Percentiles rank a stretch among this genome's conserved stretches.
Conservation (phyloP, 2,329 filamentous ascomycete species). For the Karstenula rhodostoma region DNA sequence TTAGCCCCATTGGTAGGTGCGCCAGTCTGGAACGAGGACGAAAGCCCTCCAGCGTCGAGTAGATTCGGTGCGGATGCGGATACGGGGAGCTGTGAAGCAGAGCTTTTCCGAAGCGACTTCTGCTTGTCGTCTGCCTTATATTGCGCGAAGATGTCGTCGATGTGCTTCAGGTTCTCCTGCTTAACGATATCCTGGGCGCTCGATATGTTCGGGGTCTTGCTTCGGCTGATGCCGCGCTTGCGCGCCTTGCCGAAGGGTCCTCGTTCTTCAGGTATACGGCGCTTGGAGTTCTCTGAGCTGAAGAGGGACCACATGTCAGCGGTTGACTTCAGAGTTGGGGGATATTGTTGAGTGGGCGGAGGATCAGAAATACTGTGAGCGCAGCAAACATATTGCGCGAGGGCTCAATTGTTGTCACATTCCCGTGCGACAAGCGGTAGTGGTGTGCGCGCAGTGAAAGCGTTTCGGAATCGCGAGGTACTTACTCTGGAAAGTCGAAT, state of each 20-base stretch:
- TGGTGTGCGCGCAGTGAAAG: slow-evolving; percentile 2
- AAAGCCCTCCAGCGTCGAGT: slow-evolving; percentile 37
- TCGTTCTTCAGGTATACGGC: slow-evolving; percentile 65
- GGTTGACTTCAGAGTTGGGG: background rate
- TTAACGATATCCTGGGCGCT: slow-evolving; percentile 63
- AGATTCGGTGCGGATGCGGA: slow-evolving; percentile 46
- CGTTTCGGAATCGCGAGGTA: slow-evolving; percentile 20
- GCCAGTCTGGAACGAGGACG: slow-evolving; percentile 37
- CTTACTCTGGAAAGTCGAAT: slow-evolving; percentile 69
- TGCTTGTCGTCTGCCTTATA: slow-evolving; percentile 42
- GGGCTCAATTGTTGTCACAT: background rate
- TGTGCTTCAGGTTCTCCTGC: slow-evolving; percentile 54
- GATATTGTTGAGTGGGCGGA: background rate
- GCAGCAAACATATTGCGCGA: background rate
- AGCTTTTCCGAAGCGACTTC: slow-evolving; percentile 33
- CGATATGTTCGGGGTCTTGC: slow-evolving; percentile 66
- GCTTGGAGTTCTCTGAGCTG: slow-evolving; percentile 55
- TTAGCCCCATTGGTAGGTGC: slow-evolving; percentile 52
- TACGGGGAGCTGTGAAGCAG: slow-evolving; percentile 32
- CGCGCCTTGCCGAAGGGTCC: slow-evolving; percentile 67
- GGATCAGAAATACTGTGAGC: background rate
- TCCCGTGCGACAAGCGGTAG: background rate
- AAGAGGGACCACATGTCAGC: slow-evolving; percentile 26
- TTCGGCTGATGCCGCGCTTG: slow-evolving; percentile 56
- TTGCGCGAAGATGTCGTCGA: slow-evolving; percentile 57